Percentiles rank a stretch among this genome's conserved stretches.
Evolutionary conservation across 257 asterid species (phyloP).

Genomic region (Lycium ferocissimum): DNA sequence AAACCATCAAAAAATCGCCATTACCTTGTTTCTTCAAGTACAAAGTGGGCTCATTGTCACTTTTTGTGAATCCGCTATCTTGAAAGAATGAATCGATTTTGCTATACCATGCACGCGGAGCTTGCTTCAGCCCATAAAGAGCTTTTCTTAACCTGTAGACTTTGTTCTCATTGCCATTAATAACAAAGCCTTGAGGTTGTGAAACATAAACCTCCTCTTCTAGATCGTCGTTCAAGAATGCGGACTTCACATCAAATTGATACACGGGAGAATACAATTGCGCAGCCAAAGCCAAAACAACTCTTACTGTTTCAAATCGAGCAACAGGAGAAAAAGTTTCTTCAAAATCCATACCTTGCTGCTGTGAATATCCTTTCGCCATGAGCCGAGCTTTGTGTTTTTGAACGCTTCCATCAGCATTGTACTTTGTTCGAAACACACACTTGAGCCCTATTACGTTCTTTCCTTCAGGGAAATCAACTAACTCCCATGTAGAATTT

Average conservation of each 20-base stretch:
- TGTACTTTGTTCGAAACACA: background rate
- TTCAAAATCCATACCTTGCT: background rate
- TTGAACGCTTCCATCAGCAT: background rate
- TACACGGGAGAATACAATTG: no score
- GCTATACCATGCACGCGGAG: background rate
- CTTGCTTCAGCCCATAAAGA: background rate
- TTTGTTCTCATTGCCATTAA: no score
- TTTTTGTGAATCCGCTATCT: background rate
- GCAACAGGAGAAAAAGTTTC: background rate
- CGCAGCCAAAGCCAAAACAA: background rate
- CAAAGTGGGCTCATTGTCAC: constrained; percentile 25
- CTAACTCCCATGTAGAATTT: background rate
- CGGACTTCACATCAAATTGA: no score
- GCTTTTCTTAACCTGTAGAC: background rate
- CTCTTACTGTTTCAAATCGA: background rate
- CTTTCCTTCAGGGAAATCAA: background rate
- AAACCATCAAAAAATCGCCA: background rate
- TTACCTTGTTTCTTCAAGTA: constrained; percentile 31
- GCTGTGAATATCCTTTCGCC: background rate
- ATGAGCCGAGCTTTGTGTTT: background rate
- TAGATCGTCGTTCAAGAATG: no score
- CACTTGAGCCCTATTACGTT: background rate
- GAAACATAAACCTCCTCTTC: no score
- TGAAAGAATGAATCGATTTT: constrained; percentile 26
- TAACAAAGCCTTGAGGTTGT: no score